phyloP scores from a whole-genome alignment of 116 monocot species.

The Trichopus zeylanicus region DNA sequence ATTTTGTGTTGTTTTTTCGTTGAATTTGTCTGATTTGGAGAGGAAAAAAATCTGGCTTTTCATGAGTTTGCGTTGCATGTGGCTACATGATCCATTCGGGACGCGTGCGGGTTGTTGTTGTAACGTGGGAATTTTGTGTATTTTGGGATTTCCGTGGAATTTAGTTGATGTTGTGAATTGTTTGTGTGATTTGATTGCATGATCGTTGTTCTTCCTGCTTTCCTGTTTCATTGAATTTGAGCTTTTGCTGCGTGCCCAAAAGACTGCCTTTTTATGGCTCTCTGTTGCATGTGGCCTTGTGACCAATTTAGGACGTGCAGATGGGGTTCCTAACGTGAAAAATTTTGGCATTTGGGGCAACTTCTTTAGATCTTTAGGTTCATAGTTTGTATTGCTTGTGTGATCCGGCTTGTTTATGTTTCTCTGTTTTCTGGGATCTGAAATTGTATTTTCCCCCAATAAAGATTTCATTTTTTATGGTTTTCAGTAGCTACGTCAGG shows the following conservation, averaged over 20 bases:
- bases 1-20: background rate
- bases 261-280: background rate
- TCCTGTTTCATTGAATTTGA: background rate
- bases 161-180: background rate
- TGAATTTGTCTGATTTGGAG: background rate
- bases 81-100: background rate
- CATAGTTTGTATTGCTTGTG: background rate
- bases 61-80: background rate
- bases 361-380: background rate
- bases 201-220: no score
- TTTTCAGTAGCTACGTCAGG: background rate
- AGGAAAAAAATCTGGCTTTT: background rate
- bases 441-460: background rate
- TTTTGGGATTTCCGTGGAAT: background rate
- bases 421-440: background rate
- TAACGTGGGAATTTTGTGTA: background rate
- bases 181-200: background rate
- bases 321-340: background rate
- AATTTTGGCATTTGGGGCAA: background rate
- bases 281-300: background rate
- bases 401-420: background rate
- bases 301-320: background rate
- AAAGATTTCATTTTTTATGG: background rate
- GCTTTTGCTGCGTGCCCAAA: background rate
- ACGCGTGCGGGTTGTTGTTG: background rate